A percentile compares a stretch with the other conserved stretches of the same genome.
Conservation (phyloP, 371 early-diverging fungal species). For the Mucor lusitanicus region DNA sequence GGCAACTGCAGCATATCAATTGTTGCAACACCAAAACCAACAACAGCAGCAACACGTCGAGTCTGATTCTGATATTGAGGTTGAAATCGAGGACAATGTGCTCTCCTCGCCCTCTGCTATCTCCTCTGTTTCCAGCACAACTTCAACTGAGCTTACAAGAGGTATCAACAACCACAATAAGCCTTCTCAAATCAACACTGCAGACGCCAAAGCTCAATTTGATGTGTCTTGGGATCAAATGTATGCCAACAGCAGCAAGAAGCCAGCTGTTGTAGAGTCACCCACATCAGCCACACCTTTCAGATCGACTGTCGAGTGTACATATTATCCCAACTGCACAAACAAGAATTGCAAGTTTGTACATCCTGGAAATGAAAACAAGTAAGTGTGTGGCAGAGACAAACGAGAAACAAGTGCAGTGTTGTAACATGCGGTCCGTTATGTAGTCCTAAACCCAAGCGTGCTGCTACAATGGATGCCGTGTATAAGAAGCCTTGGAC, state of each 20-base stretch:
- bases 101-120: background rate
- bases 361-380: slow-evolving; percentile 50
- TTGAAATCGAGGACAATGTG: background rate
- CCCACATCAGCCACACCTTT: background rate
- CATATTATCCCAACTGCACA: slow-evolving; percentile 59
- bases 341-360: slow-evolving; percentile 61
- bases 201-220: background rate
- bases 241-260: background rate
- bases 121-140: background rate
- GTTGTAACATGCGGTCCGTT: background rate
- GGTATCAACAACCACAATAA: background rate
- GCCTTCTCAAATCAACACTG: background rate
- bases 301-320: slow-evolving; percentile 34
- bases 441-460: slow-evolving; percentile 4
- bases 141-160: background rate
- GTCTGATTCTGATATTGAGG: slow-evolving; percentile 6
- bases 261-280: background rate
- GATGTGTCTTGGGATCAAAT: slow-evolving; percentile 4
- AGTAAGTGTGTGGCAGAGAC: slow-evolving; percentile 25
- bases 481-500: slow-evolving; percentile 29
- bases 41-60: background rate
- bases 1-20: slow-evolving; percentile 13
- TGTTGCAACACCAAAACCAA: background rate
- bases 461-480: background rate
- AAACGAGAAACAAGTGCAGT: too few species aligned